A percentile compares a stretch with the other conserved stretches of the same genome.
Evolutionary conservation across 495 filamentous ascomycete species (phyloP).

Genomic region (Penicillium macrosclerotiorum): DNA sequence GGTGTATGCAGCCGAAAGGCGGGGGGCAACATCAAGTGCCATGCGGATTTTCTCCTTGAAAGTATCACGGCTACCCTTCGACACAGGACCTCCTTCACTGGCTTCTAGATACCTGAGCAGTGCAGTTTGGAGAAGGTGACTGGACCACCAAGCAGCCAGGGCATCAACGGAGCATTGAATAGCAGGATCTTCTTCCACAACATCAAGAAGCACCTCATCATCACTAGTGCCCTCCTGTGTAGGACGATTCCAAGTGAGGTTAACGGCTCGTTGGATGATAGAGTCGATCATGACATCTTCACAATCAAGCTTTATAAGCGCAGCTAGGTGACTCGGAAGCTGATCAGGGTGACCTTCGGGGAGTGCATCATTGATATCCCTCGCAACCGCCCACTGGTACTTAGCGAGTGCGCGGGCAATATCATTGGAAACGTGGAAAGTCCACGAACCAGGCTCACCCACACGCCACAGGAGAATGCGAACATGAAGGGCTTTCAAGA

Average conservation of each 20-base stretch:
- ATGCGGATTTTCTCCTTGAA: constrained; percentile 61
- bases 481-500: constrained; percentile 90
- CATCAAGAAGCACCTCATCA: constrained; percentile 70
- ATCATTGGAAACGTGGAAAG: constrained; percentile 58
- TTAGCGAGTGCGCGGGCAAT: constrained; percentile 66
- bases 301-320: constrained; percentile 71
- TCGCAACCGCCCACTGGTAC: constrained; percentile 78
- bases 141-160: constrained; percentile 87
- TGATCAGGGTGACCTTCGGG: constrained; percentile 58
- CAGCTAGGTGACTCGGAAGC: constrained; percentile 72
- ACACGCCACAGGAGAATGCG: constrained; percentile 83
- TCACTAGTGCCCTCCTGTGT: constrained; percentile 62
- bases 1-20: constrained; percentile 69
- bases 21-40: constrained; percentile 73
- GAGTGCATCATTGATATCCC: constrained; percentile 58
- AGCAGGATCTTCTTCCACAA: constrained; percentile 80
- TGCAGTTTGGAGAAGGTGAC: constrained; percentile 66
- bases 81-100: constrained; percentile 40
- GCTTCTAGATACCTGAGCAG: constrained; percentile 61
- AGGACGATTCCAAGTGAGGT: constrained; percentile 83
- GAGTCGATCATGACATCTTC: constrained; percentile 73
- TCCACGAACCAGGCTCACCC: constrained; percentile 59
- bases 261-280: constrained; percentile 84
- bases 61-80: constrained; percentile 36
- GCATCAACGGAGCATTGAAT: constrained; percentile 88